Conservation (phyloP, 2,329 filamentous ascomycete species). For the Fusarium hostae region DNA sequence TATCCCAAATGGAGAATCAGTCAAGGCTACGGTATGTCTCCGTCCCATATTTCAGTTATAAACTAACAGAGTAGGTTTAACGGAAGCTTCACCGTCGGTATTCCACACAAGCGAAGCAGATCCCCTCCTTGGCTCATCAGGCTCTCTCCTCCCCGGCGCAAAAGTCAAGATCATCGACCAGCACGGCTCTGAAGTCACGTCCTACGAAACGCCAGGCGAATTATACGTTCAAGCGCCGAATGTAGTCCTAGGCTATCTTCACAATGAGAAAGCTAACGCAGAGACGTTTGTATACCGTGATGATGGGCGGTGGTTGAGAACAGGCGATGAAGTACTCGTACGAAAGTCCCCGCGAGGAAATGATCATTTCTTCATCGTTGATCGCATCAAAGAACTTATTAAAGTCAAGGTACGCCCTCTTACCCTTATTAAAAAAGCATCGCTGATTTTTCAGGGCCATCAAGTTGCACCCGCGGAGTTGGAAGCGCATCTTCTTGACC, state of each 20-base stretch:
- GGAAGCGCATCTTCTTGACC: constrained; percentile 78
- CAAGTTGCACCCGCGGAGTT: constrained; percentile 85
- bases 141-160: constrained; percentile 71
- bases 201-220: constrained; percentile 79
- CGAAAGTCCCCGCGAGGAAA: constrained; percentile 70
- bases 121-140: constrained; percentile 75
- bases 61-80: constrained; percentile 64
- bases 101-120: constrained; percentile 67
- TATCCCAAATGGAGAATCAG: constrained; percentile 74
- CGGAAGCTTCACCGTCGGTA: constrained; percentile 77
- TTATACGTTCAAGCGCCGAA: constrained; percentile 81
- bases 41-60: accelerated
- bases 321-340: constrained; percentile 85
- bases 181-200: constrained; percentile 75
- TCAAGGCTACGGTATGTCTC: constrained; percentile 75
- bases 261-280: constrained; percentile 83
- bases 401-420: constrained; percentile 73
- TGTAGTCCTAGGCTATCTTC: constrained; percentile 83
- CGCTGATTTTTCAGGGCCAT: constrained; percentile 62
- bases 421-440: accelerated
- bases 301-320: constrained; percentile 80
- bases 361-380: constrained; percentile 87
- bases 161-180: constrained; percentile 72
- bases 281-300: constrained; percentile 74
- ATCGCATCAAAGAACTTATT: constrained; percentile 77